Base-by-base conservation (phyloP, 2,329 filamentous ascomycete genomes). In the Scytalidium lignicola region DNA sequence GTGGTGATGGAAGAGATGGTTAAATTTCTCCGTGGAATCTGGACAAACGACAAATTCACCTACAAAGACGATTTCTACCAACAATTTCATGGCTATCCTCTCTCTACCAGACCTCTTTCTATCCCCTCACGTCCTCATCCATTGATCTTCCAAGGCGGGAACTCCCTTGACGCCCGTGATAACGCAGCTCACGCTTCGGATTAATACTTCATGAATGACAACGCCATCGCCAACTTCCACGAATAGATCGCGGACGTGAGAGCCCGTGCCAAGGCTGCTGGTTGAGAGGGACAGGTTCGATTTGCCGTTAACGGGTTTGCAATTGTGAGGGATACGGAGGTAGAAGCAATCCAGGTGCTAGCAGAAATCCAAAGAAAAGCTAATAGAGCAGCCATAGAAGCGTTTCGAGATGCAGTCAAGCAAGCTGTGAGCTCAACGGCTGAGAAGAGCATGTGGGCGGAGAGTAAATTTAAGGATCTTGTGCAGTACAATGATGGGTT, bases 191-290 rank as follows among this genome's bases (percentile, higher is more conserved):
- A 67, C 19, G 74, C 72, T 2, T 70, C 65, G 2, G 74, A 77
- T 50, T 76, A 72, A 62, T 78, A 78, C 55, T 78, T 78, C 56
- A 78, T 78, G 74, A 78, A 78, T 55, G 74, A 74, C n/a, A 78
- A 78, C 55, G 74, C 75, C 2, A 67, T 78, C 9, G 74, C 76
- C 46, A 74, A 74, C 2, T 76, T 78, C 59, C 67, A 73, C 41
- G 62, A 63, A 9, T 74, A 78, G 57, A 78, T 78, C 41, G 61
- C 61, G 1, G 74, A 76, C 51, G 74, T 78, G 3, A 71, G 70
- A 48, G 68, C 68, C 42, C 65, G 72, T 1, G 74, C 75, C 2
- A 64, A 64, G 47, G 70, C 70, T 51, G 61, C 70, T 10, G 70
- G 70, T 9, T 68, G 74, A 2, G 70, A 70, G 45, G 63, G 67